Percentiles rank a stretch among this genome's conserved stretches.
Conservation (phyloP, 2,329 filamentous ascomycete genomes). For the Clathrospora elynae region DNA sequence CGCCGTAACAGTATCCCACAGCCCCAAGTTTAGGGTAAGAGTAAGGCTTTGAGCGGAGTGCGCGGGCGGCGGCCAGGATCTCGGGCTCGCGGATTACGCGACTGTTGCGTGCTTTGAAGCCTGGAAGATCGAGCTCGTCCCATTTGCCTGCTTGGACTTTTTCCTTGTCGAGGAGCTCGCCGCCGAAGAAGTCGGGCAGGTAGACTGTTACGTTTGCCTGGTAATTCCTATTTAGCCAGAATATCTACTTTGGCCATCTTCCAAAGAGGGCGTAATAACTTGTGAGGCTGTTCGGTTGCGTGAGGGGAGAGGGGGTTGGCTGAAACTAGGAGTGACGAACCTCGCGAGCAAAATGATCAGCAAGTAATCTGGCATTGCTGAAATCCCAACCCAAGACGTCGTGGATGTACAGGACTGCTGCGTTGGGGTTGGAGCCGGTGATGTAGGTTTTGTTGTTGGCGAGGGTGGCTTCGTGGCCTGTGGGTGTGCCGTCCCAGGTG, state of each 20-base stretch:
- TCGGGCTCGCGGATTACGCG: conserved; percentile 44
- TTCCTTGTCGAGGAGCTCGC: conserved; percentile 14
- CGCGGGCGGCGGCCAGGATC: conserved; percentile 38
- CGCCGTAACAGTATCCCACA: conserved; percentile 55
- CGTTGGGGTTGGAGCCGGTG: conserved; percentile 45
- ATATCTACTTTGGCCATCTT: too few species aligned
- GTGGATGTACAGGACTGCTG: conserved; percentile 48
- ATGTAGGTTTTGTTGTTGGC: conserved; percentile 47
- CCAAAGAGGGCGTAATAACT: too few species aligned
- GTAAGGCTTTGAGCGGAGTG: conserved; percentile 26
- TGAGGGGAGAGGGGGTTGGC: too few species aligned
- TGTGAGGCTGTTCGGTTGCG: too few species aligned
- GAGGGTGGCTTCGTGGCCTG: conserved; percentile 38
- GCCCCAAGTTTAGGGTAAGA: conserved; percentile 44
- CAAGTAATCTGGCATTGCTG: conserved; percentile 51
- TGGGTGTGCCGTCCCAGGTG: conserved; percentile 44
- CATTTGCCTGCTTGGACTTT: conserved; percentile 13
- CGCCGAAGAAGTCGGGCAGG: conserved; percentile 50
- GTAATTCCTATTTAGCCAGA: too few species aligned
- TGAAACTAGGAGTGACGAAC: too few species aligned
- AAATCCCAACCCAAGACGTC: conserved; percentile 54
- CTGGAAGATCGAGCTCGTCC: conserved; percentile 43
- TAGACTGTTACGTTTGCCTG: conserved; percentile 50
- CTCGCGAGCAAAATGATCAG: conserved; percentile 51
- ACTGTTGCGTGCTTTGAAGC: conserved; percentile 43